phyloP scores from a whole-genome alignment of 2,329 filamentous ascomycete species.

The Metarhizium robertsii region DNA sequence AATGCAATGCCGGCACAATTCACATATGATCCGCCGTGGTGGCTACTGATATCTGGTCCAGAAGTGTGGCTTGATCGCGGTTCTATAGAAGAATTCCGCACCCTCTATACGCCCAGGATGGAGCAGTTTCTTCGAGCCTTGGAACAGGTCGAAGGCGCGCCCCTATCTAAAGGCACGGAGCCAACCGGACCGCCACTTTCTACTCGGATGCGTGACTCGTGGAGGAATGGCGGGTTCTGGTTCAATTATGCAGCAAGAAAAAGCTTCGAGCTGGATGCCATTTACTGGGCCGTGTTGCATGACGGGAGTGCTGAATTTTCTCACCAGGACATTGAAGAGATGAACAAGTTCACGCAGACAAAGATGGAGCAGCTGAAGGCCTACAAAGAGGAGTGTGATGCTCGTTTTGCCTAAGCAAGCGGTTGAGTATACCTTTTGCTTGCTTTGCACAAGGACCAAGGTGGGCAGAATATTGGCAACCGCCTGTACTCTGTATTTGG shows the following conservation, averaged over 20 bases:
- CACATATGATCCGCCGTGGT: constrained; percentile 28
- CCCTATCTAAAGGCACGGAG: not conserved
- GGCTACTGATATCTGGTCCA: constrained; percentile 23
- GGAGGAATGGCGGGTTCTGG: constrained; percentile 25
- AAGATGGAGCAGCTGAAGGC: constrained; percentile 21
- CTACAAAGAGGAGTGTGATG: constrained; percentile 19
- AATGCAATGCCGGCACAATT: constrained; percentile 30
- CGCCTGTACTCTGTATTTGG: no score
- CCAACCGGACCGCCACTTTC: constrained; percentile 9
- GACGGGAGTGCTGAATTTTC: constrained; percentile 10
- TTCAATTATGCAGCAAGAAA: constrained; percentile 27
- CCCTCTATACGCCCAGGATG: constrained; percentile 21
- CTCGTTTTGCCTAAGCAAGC: constrained; percentile 13
- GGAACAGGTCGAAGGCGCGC: constrained; percentile 16
- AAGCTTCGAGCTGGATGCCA: constrained; percentile 24
- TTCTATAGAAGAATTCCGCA: constrained; percentile 13
- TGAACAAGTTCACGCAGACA: constrained; percentile 14
- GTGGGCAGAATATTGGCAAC: no score
- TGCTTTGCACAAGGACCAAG: not conserved
- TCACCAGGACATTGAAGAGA: constrained; percentile 12
- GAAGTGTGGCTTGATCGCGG: constrained; percentile 14
- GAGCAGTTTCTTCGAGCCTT: constrained; percentile 27
- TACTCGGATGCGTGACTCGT: constrained; percentile 24
- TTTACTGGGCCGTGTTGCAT: constrained; percentile 22
- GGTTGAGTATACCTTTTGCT: not conserved